Base-by-base conservation (phyloP, 2,329 filamentous ascomycete species). In the Aureobasidium pullulans region DNA sequence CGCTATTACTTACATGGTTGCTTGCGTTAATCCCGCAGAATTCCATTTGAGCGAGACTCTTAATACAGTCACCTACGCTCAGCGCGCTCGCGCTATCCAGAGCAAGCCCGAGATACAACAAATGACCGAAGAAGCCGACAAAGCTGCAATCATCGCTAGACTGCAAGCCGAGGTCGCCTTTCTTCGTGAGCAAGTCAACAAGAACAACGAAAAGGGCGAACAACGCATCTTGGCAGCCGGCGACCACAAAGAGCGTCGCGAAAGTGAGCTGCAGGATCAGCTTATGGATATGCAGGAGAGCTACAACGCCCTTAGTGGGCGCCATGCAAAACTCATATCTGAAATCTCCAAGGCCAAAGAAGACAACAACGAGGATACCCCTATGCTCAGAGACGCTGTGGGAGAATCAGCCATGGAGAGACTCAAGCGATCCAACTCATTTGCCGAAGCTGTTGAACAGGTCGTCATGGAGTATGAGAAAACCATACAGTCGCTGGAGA, bases 1-100 rank as follows among this genome's bases (percentile, higher is more conserved):
- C 71, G 94, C 94, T 37, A 96, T 96, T 70, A 99, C 94, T 0
- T 99, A 97, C 76, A 97, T 99, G 94, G 94, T 99, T 75, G 94
- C 94, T 8, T 99, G 94, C 75, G 92, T 99, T 32, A 99, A 93
- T 1, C 93, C 92, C 0, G 90, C 93, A 13, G 92, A 96, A 71
- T 99, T 99, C 70, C 94, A 99, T 72, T 79, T 99, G 46, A 97
- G 92, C 75, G 94, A 99, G 75, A 97, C 95, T 0, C 79, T 99
- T 60, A 99, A 99, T 72, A 99, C 94, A 0, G 90, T 99, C 15
- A 72, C 96, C 72, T 99, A 99, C 74, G 94, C 94, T 6, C 94
- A 97, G 76, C 85, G 94, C 64, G 95, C 94, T 63, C 87, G 94
- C 64, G 91, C 92, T 1, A 99, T 99, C 62, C 94, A 99, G 77